A percentile compares a stretch with the other conserved stretches of the same genome.
phyloP scores from a whole-genome alignment of 495 filamentous ascomycete genomes.

The Penicillium cataractarum region DNA sequence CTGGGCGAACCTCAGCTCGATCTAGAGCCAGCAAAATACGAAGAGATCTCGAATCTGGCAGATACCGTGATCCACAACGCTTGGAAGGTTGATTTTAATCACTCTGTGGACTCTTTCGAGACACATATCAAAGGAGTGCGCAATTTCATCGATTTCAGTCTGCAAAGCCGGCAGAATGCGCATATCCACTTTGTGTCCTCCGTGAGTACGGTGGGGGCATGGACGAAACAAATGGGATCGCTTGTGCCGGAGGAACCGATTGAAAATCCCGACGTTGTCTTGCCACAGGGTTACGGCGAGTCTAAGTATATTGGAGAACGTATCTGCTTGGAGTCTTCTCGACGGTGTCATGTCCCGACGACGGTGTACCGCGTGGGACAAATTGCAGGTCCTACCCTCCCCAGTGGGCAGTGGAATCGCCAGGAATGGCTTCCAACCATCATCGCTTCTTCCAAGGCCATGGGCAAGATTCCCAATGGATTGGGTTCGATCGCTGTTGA shows the following conservation, averaged over 20 bases:
- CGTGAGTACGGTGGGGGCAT: constrained; percentile 48
- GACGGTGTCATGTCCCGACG: constrained; percentile 41
- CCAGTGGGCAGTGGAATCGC: constrained; percentile 38
- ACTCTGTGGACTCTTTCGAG: constrained; percentile 57
- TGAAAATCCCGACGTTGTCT: too few relatives aligned
- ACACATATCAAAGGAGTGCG: constrained; percentile 57
- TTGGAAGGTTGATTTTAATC: constrained; percentile 69
- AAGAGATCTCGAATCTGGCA: constrained; percentile 42
- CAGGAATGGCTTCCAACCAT: constrained; percentile 44
- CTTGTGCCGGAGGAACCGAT: too few relatives aligned
- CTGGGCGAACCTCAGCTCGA: constrained; percentile 53
- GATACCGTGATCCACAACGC: constrained; percentile 64
- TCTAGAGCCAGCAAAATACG: constrained; percentile 44
- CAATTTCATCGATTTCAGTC: constrained; percentile 56
- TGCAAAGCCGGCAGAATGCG: constrained; percentile 44
- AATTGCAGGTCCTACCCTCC: constrained; percentile 52
- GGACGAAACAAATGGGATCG: constrained; percentile 32
- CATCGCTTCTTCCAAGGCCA: constrained; percentile 35
- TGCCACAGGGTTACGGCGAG: constrained; percentile 54
- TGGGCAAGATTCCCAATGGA: constrained; percentile 28
- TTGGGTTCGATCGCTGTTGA: constrained; percentile 28
- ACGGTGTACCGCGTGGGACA: constrained; percentile 61
- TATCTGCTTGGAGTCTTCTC: constrained; percentile 52
- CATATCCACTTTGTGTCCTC: constrained; percentile 62
- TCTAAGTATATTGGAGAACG: constrained; percentile 59